Base-by-base conservation (phyloP, 2,329 filamentous ascomycete genomes). In the Ophiostoma himal-ulmi region DNA sequence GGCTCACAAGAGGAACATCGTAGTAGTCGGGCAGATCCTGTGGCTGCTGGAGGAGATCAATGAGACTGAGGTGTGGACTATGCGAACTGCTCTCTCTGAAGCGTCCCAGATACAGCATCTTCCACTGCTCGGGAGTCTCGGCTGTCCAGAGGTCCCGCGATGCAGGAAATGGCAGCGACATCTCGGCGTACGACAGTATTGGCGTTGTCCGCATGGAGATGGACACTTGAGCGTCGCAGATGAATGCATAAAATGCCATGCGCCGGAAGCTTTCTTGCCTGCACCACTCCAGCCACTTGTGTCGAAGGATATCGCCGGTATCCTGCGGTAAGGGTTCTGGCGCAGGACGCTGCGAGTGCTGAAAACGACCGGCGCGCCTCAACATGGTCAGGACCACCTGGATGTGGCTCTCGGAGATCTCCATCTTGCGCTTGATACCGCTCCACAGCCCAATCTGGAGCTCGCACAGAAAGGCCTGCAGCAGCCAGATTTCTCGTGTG, bases 161-260 rank as follows among this genome's bases (percentile, higher is more conserved):
- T 72, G 85, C 85, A 0, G 90, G 90, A 0, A 93, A 78, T 1
- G 89, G 88, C 2, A 92, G 79, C 4, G 86, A 86, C 67, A 92
- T 79, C 75, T 92, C 90, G 0, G 88, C 83, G 75, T 91, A 92
- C 0, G 89, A 90, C 73, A 92, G 86, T 26, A 87, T 80, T 0
- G 89, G 88, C 71, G 85, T 88, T 30, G 85, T 87, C 69, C 90
- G 81, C 4, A 90, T 82, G 1, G 87, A 86, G 80, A 92, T 89
- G 1, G 90, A 91, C 4, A 85, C 83, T 72, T 91, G 88, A 0
- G 88, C 83, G 75, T 92, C 90, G 70, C 88, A 84, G 5, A 89
- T 78, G 73, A 90, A 90, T 17, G 86, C 80, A 75, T 89, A 87
- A 71, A 90, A 88, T 3, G 86, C 85, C 2, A 93, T 84, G 48